Conservation (phyloP, 2,329 filamentous ascomycete genomes). For the Pyricularia pennisetigena region DNA sequence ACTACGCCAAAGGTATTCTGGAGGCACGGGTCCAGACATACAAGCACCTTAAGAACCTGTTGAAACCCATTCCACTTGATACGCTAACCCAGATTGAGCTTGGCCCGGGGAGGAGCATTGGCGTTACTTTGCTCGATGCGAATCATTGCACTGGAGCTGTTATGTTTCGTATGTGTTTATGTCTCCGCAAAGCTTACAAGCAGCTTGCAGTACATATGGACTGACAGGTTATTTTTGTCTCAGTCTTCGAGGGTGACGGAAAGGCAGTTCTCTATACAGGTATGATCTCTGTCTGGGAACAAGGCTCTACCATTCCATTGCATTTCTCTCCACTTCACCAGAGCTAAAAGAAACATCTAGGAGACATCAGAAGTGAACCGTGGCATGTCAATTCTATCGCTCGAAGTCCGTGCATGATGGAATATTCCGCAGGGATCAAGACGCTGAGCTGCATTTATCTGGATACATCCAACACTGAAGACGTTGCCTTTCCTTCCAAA, state of each 20-base stretch:
- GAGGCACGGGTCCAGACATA: slow-evolving; percentile 69
- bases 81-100: slow-evolving; percentile 72
- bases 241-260: slow-evolving; percentile 62
- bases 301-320: background rate
- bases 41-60: slow-evolving; percentile 59
- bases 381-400: slow-evolving; percentile 75
- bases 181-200: background rate
- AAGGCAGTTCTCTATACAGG: slow-evolving; percentile 76
- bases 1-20: slow-evolving; percentile 67
- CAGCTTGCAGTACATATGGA: background rate
- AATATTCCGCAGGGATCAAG: slow-evolving; percentile 59
- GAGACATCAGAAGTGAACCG: slow-evolving; percentile 74
- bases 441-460: slow-evolving; percentile 75
- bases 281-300: background rate
- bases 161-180: slow-evolving; percentile 59
- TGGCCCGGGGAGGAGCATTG: slow-evolving; percentile 54
- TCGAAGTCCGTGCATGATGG: slow-evolving; percentile 62
- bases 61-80: slow-evolving; percentile 77
- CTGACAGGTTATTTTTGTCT: background rate
- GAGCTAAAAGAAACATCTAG: background rate
- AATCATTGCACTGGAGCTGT: slow-evolving; percentile 88
- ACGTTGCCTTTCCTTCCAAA: slow-evolving; percentile 47
- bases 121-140: slow-evolving; percentile 78
- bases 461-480: slow-evolving; percentile 65
- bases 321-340: background rate